phyloP scores from a whole-genome alignment of 192 early-diverging fungal species.

The Rhizophagus sp. region DNA sequence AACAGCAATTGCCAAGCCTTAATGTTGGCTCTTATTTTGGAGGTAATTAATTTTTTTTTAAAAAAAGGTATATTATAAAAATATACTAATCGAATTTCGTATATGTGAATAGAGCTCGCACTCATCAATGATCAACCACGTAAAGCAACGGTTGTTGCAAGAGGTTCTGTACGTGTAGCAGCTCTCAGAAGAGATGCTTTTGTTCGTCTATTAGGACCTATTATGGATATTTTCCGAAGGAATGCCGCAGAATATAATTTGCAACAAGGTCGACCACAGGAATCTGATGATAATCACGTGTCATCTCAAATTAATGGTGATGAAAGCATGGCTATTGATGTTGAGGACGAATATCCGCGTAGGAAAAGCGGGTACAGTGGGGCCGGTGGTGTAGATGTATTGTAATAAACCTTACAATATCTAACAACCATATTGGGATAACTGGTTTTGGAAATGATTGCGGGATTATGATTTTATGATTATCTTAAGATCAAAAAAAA shows the following conservation, averaged over 20 bases:
- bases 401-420: constrained; percentile 11
- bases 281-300: not conserved
- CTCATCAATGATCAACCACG: constrained; percentile 64
- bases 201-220: constrained; percentile 62
- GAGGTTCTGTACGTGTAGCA: constrained; percentile 61
- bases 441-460: constrained; percentile 19
- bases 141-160: constrained; percentile 61
- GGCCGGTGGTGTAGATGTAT: constrained; percentile 30
- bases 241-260: constrained; percentile 59
- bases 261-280: not conserved
- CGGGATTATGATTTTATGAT: not conserved
- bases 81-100: not conserved
- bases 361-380: constrained; percentile 28
- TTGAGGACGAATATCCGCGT: not conserved
- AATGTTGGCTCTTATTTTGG: constrained; percentile 70
- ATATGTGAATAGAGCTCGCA: constrained; percentile 55
- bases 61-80: not conserved
- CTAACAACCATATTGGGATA: constrained; percentile 46
- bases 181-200: constrained; percentile 68
- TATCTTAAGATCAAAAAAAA: not conserved
- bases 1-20: constrained; percentile 43
- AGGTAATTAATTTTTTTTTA: constrained; percentile 44
- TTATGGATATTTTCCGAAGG: constrained; percentile 64
- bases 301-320: not conserved
- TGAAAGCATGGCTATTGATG: constrained; percentile 21